Percentiles rank a stretch among this genome's conserved stretches.
Conservation (phyloP, 495 filamentous ascomycete species). For the Elasticomyces elasticus region DNA sequence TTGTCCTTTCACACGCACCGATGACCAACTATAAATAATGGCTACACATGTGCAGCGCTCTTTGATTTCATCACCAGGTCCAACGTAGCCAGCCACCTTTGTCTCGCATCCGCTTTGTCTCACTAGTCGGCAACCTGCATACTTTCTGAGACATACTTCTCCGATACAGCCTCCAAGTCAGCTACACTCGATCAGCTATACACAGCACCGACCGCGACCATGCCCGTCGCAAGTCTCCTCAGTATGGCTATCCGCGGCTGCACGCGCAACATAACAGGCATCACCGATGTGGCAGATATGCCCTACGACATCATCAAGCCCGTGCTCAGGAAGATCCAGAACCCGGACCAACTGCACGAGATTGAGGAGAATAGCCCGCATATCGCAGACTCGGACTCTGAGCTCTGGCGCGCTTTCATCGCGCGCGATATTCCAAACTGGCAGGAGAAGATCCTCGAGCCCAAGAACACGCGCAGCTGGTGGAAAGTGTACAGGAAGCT, state of each 20-base stretch:
- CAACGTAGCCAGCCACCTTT: not conserved
- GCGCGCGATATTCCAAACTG: conserved; percentile 55
- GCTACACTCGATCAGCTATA: not conserved
- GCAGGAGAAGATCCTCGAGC: conserved; percentile 46
- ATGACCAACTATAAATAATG: not conserved
- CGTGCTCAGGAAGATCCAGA: conserved; percentile 53
- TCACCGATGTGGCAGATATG: conserved; percentile 55
- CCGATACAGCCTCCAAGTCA: no score
- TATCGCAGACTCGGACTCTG: conserved; percentile 46
- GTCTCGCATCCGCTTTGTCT: conserved; percentile 2
- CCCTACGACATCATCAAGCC: conserved; percentile 51
- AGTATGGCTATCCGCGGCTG: conserved; percentile 3
- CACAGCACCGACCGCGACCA: not conserved
- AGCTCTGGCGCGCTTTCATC: conserved; percentile 62
- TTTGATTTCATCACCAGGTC: not conserved
- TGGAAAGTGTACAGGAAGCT: conserved; percentile 48
- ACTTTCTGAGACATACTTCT: not conserved
- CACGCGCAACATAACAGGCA: conserved; percentile 12
- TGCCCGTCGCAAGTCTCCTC: conserved; percentile 1
- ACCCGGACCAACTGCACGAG: conserved; percentile 52
- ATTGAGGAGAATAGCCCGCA: conserved; percentile 61
- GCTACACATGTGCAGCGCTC: not conserved
- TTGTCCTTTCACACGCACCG: not conserved
- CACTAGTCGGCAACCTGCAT: not conserved
- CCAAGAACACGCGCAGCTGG: conserved; percentile 50